Percentiles rank a stretch among this genome's conserved stretches.
phyloP scores from a whole-genome alignment of 2,329 filamentous ascomycete genomes.

The Colletotrichum lupini region DNA sequence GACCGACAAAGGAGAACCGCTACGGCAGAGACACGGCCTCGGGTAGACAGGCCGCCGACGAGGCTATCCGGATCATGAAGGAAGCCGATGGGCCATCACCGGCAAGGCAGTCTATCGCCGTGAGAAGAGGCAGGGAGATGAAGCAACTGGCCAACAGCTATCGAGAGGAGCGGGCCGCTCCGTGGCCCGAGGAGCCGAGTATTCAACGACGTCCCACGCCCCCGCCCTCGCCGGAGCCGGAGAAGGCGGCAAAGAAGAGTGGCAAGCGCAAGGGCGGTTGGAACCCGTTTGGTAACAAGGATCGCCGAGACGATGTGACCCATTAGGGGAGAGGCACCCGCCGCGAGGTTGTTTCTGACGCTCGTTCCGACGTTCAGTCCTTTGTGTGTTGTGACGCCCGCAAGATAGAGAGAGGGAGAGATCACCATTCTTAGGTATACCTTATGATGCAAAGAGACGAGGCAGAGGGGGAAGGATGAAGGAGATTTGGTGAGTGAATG shows the following conservation, averaged over 20 bases:
- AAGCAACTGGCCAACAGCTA: neutral
- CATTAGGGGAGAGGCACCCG: neutral
- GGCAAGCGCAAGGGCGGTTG: neutral
- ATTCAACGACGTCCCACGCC: neutral
- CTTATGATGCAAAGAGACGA: neutral
- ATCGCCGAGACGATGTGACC: neutral
- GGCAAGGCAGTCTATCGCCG: neutral
- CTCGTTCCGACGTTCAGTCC: conserved; percentile 16
- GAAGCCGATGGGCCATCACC: neutral
- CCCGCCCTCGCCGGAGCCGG: neutral
- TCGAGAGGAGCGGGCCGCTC: neutral
- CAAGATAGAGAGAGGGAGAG: conserved; percentile 2
- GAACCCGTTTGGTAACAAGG: neutral
- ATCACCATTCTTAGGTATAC: neutral
- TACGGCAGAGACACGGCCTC: neutral
- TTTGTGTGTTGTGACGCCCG: conserved; percentile 14
- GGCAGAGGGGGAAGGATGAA: neutral
- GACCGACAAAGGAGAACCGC: neutral
- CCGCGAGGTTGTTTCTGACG: neutral
- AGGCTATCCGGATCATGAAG: neutral
- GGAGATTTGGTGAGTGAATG: conserved; percentile 29
- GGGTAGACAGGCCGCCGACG: neutral
- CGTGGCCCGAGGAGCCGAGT: neutral
- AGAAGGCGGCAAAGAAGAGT: neutral
- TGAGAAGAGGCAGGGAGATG: neutral